Base-by-base conservation (phyloP, 352 stramenopile species). In the Phytophthora pluvialis region DNA sequence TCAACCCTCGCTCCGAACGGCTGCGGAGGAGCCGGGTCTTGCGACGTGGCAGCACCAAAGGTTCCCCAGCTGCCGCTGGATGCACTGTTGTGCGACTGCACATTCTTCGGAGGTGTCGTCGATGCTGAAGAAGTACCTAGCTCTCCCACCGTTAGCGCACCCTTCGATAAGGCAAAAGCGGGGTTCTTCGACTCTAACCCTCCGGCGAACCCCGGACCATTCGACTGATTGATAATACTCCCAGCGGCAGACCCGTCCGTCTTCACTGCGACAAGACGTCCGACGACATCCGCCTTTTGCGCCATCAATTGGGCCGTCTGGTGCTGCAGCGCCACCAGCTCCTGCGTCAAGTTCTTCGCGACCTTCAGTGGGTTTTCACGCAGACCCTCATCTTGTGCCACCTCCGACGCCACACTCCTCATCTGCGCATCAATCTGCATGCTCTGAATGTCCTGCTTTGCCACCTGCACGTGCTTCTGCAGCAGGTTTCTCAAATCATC, bases 361-460 rank as follows among this genome's bases (percentile, higher is more conserved):
- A 72, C 33, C 16, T 64, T 60, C 11, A 89, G 55, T 9, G 46
- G 65, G 12, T 84, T 60, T 1, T 68, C 66, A 35, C 63, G 42
- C 10, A 38, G 15, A 33, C 43, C 50, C 0, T 38, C 25, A 42
- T 47, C 56, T 25, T 59, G 62, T 15, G 52, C 55, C 29, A 58
- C 60, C 44, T 89, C 78, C 5, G 77, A 78, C 12, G 77, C 75
- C 9, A 86, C 74, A 39, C 64, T 81, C 26, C 72, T 69, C 80
- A 90, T 91, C 54, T 86, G 77, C 15, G 72, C 75, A 25, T 78
- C 67, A 61, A 90, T 90, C 67, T 91, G 72, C 50, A 90, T 67
- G 33, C 66, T 88, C 60, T 91, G 83, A 28, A 91, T 86, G 49
- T 91, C 83, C 54, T 89, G 80, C 48, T 81, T 86, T 16, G 78